These are phyloP conservation scores for Cladochytrium replicatum DNA, from an alignment of 192 early-diverging fungal genomes.

Conservation along the genomic window DNA sequence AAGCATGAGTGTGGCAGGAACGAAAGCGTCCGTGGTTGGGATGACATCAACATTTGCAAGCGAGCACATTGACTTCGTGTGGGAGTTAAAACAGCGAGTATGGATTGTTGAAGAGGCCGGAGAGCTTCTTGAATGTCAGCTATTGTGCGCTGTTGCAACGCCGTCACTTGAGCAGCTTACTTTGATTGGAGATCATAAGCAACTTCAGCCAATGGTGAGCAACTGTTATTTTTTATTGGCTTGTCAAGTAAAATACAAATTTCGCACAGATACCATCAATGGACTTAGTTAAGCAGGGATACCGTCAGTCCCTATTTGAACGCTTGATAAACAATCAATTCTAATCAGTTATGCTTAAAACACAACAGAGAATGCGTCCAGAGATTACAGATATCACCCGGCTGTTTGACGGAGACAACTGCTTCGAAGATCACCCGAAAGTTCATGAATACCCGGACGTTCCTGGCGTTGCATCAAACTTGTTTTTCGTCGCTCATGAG, in stretches of 20 bases:
- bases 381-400: neutral
- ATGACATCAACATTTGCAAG: neutral
- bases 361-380: neutral
- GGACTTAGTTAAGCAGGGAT: neutral
- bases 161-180: neutral
- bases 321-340: neutral
- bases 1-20: neutral
- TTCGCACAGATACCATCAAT: neutral
- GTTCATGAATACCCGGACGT: neutral
- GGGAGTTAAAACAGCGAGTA: neutral
- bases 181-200: neutral
- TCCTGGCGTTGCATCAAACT: neutral
- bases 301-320: neutral
- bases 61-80: neutral
- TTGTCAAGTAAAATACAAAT: neutral
- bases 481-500: neutral
- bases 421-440: neutral
- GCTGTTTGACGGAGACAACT: neutral
- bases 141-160: neutral
- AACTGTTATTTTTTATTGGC: too few species aligned
- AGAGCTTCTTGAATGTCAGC: neutral
- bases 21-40: neutral
- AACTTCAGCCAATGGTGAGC: neutral
- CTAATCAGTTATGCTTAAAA: neutral
- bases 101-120: neutral